Evolutionary conservation across 2,329 filamentous ascomycete species (phyloP).

Genomic region (Colletotrichum cordylinicola): DNA sequence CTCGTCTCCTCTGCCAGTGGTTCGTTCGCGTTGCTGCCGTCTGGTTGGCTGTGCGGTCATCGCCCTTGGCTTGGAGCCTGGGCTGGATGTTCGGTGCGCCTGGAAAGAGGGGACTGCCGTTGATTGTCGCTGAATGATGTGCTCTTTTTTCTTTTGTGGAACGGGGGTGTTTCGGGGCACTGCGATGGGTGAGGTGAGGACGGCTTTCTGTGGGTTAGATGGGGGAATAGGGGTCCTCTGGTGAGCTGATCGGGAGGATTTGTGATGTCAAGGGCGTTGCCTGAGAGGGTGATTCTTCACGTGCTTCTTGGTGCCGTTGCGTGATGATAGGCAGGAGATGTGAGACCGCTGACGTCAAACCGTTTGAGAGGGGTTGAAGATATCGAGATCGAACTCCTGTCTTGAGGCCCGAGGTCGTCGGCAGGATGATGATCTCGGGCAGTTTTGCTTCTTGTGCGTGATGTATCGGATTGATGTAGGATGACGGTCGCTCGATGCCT

Average conservation of each 20-base stretch:
- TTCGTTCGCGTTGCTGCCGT: not conserved
- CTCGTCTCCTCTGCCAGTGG: not conserved
- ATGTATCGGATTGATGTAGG: not conserved
- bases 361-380: not conserved
- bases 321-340: not conserved
- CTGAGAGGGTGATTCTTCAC: not conserved
- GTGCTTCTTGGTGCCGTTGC: not conserved
- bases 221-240: not conserved
- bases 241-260: not conserved
- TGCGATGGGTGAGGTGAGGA: not conserved
- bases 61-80: not conserved
- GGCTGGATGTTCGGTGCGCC: not conserved
- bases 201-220: not conserved
- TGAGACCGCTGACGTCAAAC: not conserved
- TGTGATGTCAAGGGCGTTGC: not conserved
- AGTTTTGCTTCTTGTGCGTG: not conserved
- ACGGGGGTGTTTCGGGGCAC: not conserved
- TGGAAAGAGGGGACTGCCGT: not conserved
- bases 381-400: not conserved
- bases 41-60: not conserved
- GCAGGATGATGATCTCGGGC: not conserved
- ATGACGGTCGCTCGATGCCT: not conserved
- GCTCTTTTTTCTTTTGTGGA: not conserved
- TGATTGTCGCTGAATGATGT: not conserved
- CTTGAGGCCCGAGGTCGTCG: not conserved